Percentiles rank a stretch among this genome's conserved stretches.
Evolutionary conservation across 768 basidiomycete genomes (phyloP).

Genomic region (Mrakia gelida): DNA sequence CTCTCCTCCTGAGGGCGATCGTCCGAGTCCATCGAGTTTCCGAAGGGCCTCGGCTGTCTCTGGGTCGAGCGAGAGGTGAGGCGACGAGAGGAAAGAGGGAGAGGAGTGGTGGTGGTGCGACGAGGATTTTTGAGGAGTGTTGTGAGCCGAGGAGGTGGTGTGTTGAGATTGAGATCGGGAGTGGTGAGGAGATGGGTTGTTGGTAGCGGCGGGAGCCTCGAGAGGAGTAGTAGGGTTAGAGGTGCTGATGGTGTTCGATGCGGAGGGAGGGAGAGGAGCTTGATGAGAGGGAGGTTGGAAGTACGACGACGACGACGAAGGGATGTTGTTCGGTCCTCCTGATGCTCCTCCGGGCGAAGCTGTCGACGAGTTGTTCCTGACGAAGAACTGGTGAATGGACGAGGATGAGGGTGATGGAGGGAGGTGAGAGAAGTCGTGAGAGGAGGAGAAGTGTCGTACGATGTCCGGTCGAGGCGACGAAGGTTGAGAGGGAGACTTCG

Average conservation of each 20-base stretch:
- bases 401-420: constrained; percentile 29
- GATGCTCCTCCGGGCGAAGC: background rate
- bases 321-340: background rate
- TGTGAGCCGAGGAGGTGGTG: background rate
- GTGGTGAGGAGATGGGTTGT: background rate
- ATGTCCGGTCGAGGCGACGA: constrained; percentile 22
- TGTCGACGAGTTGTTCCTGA: background rate
- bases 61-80: constrained; percentile 7
- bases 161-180: constrained; percentile 4
- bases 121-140: background rate
- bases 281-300: background rate
- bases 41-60: constrained; percentile 28
- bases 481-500: constrained; percentile 8
- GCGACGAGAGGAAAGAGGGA: background rate
- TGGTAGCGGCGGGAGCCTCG: background rate
- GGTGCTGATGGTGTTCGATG: background rate
- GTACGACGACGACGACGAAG: background rate
- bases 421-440: constrained; percentile 31
- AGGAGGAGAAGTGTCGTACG: constrained; percentile 19
- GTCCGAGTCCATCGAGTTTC: constrained; percentile 21
- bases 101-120: background rate
- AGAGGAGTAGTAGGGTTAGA: background rate
- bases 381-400: constrained; percentile 27
- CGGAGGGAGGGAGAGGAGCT: constrained; percentile 8
- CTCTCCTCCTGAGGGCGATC: constrained; percentile 21